Percentiles rank a stretch among this genome's conserved stretches.
Conservation (phyloP, 805 yeast genomes). For the Isabelozyma pseudorhagii region DNA sequence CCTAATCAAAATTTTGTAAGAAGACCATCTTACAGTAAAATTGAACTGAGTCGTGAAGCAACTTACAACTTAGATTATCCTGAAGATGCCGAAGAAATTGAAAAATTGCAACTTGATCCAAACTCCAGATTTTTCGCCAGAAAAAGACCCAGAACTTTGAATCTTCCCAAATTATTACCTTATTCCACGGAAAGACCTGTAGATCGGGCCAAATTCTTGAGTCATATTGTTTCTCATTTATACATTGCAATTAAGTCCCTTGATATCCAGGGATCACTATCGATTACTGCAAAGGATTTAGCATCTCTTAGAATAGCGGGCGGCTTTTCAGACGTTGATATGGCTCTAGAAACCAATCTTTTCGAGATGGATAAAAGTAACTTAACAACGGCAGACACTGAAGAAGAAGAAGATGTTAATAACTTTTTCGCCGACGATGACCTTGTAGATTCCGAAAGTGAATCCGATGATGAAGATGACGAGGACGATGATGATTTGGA, state of each 20-base stretch:
- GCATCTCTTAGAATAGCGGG: conserved; percentile 36
- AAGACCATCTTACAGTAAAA: conserved; percentile 29
- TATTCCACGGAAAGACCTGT: conserved; percentile 65
- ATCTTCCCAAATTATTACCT: conserved; percentile 55
- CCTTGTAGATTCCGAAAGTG: conserved; percentile 33
- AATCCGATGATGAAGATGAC: conserved; percentile 34
- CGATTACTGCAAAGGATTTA: conserved; percentile 66
- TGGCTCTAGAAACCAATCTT: conserved; percentile 54
- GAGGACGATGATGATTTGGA: conserved; percentile 33
- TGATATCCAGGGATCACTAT: conserved; percentile 69
- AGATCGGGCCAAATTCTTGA: conserved; percentile 70
- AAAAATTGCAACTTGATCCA: conserved; percentile 27
- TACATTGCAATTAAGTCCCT: conserved; percentile 73
- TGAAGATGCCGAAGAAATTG: conserved; percentile 29
- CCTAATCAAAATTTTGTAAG: conserved; percentile 12
- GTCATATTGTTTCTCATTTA: conserved; percentile 76
- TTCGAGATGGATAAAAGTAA: conserved; percentile 27
- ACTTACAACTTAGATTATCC: conserved; percentile 55
- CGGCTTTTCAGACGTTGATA: conserved; percentile 37
- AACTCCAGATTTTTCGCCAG: conserved; percentile 37
- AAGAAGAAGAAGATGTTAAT: conserved; percentile 34
- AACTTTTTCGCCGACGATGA: conserved; percentile 7
- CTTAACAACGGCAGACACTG: conserved; percentile 10
- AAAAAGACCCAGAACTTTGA: conserved; percentile 36
- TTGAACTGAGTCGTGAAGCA: conserved; percentile 25